phyloP scores from a whole-genome alignment of 208 protist species.

The Acanthamoeba polyphaga region DNA sequence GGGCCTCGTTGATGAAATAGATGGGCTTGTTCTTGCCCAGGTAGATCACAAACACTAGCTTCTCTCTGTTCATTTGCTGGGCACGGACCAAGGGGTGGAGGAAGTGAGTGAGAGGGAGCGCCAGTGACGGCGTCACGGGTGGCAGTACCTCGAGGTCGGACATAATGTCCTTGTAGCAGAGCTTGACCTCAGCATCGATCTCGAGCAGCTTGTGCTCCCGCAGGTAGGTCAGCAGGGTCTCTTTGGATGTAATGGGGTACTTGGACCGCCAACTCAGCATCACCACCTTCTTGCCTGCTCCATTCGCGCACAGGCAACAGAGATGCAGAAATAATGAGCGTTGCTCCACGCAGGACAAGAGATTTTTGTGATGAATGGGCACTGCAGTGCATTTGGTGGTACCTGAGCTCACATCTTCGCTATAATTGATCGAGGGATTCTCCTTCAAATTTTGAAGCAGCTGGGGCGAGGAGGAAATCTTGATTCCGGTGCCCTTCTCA shows the following conservation, averaged over 20 bases:
- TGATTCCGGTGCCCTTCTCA: conserved; percentile 5
- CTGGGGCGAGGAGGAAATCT: conserved; percentile 60
- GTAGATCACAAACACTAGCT: conserved; percentile 50
- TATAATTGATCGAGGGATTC: conserved; percentile 53
- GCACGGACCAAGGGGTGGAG: background rate
- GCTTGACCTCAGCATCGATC: conserved; percentile 56
- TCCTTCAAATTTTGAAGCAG: conserved; percentile 45
- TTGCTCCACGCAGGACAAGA: background rate
- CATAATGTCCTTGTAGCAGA: conserved; percentile 59
- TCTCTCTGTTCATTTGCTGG: conserved; percentile 54
- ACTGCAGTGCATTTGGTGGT: background rate
- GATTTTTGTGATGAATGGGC: background rate
- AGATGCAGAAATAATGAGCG: background rate
- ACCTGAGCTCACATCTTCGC: conserved; percentile 33
- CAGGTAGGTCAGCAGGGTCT: conserved; percentile 18
- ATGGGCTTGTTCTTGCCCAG: conserved; percentile 53
- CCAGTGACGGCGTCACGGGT: background rate
- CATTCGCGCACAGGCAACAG: background rate
- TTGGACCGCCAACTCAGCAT: conserved; percentile 34
- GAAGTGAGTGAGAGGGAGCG: background rate
- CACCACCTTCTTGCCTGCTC: conserved; percentile 32
- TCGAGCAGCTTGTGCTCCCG: conserved; percentile 30
- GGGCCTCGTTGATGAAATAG: conserved; percentile 58
- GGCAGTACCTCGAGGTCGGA: conserved; percentile 57
- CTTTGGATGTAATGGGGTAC: conserved; percentile 47